Evolutionary conservation across 495 filamentous ascomycete genomes (phyloP).

Genomic region (Cercophora newfieldiana): DNA sequence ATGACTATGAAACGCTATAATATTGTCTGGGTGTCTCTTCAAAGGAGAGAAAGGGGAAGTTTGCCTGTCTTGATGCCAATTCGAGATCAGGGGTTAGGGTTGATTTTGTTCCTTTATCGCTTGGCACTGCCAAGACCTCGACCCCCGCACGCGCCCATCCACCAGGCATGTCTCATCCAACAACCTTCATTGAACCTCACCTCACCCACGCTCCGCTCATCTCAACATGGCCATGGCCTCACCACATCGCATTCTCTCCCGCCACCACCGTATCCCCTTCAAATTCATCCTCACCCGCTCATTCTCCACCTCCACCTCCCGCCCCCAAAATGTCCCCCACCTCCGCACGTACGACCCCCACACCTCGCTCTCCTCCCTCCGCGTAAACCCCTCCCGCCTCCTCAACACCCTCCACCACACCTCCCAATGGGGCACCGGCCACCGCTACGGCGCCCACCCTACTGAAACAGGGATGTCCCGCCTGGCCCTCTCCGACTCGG

Average conservation of each 20-base stretch:
- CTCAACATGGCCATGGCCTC: no score
- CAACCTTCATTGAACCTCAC: no score
- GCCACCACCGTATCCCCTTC: not conserved
- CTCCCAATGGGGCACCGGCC: slow-evolving; percentile 52
- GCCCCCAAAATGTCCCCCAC: not conserved
- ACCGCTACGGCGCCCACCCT: slow-evolving; percentile 26
- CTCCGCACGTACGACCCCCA: not conserved
- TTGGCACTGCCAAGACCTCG: no score
- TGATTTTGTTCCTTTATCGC: no score
- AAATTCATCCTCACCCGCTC: not conserved
- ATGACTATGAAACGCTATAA: no score
- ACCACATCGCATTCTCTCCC: not conserved
- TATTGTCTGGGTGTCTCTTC: no score
- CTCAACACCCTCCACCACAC: slow-evolving; percentile 64
- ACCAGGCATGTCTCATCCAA: no score
- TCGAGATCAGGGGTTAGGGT: no score
- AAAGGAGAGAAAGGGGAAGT: no score
- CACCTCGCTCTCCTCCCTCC: slow-evolving; percentile 30
- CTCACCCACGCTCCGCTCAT: no score
- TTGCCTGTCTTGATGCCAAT: no score
- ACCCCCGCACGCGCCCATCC: no score
- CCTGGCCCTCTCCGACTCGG: slow-evolving; percentile 67
- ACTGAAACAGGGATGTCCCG: slow-evolving; percentile 49
- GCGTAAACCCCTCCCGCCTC: slow-evolving; percentile 60
- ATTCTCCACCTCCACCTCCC: not conserved